A percentile compares a stretch with the other conserved stretches of the same genome.
These are phyloP conservation scores for Leptographium wingfieldii DNA, from an alignment of 2,329 filamentous ascomycete genomes.

Conservation along the genomic window DNA sequence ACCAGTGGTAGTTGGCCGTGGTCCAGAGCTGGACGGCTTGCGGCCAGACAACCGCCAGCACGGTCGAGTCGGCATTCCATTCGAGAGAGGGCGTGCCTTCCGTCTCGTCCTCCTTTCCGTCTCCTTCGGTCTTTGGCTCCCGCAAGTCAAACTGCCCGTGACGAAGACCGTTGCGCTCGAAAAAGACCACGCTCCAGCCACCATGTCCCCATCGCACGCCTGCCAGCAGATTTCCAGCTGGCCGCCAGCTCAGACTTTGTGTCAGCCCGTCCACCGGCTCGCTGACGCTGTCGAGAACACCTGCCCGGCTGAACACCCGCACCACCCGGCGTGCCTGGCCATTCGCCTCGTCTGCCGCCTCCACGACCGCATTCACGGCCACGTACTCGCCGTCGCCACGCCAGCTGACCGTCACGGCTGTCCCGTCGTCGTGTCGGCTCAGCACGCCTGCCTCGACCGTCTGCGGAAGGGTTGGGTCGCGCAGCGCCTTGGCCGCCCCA, in stretches of 20 bases:
- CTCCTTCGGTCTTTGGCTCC: constrained; percentile 5
- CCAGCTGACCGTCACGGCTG: constrained; percentile 67
- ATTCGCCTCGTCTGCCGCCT: constrained; percentile 12
- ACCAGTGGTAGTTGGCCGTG: constrained; percentile 96
- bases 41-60: constrained; percentile 66
- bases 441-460: constrained; percentile 73
- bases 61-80: constrained; percentile 90
- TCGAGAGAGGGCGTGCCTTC: constrained; percentile 29
- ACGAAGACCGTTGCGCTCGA: constrained; percentile 93
- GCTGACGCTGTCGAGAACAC: constrained; percentile 80
- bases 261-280: constrained; percentile 93
- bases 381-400: constrained; percentile 87
- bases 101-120: background rate
- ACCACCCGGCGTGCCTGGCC: constrained; percentile 53
- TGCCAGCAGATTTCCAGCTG: constrained; percentile 82
- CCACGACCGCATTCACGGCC: constrained; percentile 68
- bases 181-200: constrained; percentile 57
- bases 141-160: constrained; percentile 87
- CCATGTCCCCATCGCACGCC: constrained; percentile 59
- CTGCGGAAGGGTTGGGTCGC: constrained; percentile 91
- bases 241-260: constrained; percentile 77
- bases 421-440: constrained; percentile 58
- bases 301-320: constrained; percentile 82
- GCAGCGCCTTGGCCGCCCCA: constrained; percentile 71
- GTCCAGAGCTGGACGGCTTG: constrained; percentile 88